Evolutionary conservation across 768 basidiomycete genomes (phyloP).

Genomic region (Amanita fuliginea): DNA sequence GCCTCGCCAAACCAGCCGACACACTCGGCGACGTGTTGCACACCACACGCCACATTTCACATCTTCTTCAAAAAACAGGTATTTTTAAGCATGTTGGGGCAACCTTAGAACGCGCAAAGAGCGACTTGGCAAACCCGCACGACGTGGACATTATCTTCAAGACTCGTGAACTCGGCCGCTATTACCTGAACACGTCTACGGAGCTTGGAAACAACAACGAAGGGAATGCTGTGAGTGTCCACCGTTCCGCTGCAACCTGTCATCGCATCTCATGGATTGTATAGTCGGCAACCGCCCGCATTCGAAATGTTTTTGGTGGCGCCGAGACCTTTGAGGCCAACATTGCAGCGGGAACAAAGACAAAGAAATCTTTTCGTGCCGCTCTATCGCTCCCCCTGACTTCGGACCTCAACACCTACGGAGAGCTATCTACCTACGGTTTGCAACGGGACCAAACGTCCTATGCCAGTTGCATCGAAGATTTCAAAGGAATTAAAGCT

Average conservation of each 20-base stretch:
- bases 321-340: conserved; percentile 84
- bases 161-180: conserved; percentile 64
- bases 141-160: conserved; percentile 78
- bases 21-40: conserved; percentile 60
- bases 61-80: conserved; percentile 59
- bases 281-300: conserved; percentile 64
- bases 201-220: conserved; percentile 90
- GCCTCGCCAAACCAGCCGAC: conserved; percentile 21
- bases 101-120: conserved; percentile 45
- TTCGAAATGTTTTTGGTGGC: conserved; percentile 86
- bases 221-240: conserved; percentile 70
- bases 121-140: conserved; percentile 37
- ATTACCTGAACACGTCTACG: conserved; percentile 73
- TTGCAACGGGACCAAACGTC: conserved; percentile 71
- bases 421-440: conserved; percentile 62
- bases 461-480: conserved; percentile 65
- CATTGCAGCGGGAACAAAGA: conserved; percentile 78
- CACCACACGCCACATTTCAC: conserved; percentile 55
- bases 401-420: conserved; percentile 50
- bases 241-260: background rate
- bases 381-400: conserved; percentile 53
- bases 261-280: conserved; percentile 1
- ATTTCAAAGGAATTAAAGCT: conserved; percentile 51
- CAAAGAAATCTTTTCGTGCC: conserved; percentile 71
- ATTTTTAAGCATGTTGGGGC: conserved; percentile 65